Base-by-base conservation (phyloP, 176 grass and related monocot genomes). In the Carex littledalei region DNA sequence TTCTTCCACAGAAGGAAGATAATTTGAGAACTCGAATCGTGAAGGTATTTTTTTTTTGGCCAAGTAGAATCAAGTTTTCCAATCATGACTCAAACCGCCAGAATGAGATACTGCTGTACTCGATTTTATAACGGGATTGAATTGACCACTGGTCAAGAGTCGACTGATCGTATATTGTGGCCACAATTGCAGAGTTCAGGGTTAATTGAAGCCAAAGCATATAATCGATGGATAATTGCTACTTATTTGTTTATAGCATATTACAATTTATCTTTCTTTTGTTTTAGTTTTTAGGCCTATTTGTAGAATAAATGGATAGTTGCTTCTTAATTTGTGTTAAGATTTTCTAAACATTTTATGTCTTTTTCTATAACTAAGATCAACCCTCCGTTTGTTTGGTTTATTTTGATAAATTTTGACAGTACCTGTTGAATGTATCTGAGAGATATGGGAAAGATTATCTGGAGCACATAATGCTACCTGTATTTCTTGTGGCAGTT, bases 401-500 rank as follows among this genome's bases (percentile, higher is more conserved):
- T 79, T 22, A 53, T 88, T 85, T 73, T 93, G 67, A 85, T 63
- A 55, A 76, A 66, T 80, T 52, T 74, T 84, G 15, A 75, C 78
- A 98, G 95, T 94, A 91, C 86, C 87, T 97, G 76, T 84, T 98
- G 88, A 90, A 88, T 78, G 93, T 93, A 88, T 94, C 93, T 66
- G 85, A 85, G 82, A 61, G 62, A 61, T 98, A 95, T 11, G 95
- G 95, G 32, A 88, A 86, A 75, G 85, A 95, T 87, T 98, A 98
- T 88, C 22, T 94, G 85, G 91, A 91, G 84, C 93, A 92, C 83
- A 90, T 98, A 84, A 95, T 98, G 93, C 81, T 95, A 82, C 91
- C 95, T 56, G 79, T 98, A 85, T 98, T 98, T 90, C 91, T 98
- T 81, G 86, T 94, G 90, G 93, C 95, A 78, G 92, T 92, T 84